These are phyloP conservation scores for Drechslerella dactyloides DNA, from an alignment of 2,329 filamentous ascomycete genomes.

Conservation along the genomic window DNA sequence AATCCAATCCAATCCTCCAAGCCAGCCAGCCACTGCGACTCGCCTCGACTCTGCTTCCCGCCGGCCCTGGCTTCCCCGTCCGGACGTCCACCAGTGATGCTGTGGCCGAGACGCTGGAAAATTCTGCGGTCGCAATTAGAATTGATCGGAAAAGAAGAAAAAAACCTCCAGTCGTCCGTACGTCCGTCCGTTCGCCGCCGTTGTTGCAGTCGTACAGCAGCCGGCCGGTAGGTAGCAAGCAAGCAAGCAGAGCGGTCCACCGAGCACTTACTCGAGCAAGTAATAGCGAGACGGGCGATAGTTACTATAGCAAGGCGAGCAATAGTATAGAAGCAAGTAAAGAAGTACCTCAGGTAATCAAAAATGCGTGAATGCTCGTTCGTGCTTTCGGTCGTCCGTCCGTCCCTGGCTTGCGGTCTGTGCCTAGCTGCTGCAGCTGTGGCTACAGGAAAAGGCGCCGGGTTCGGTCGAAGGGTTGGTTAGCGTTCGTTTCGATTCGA, in stretches of 20 bases:
- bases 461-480: constrained; percentile 44
- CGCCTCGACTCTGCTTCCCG: background rate
- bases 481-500: no score
- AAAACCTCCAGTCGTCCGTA: constrained; percentile 5
- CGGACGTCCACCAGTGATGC: background rate
- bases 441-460: constrained; percentile 25
- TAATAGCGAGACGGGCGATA: no score
- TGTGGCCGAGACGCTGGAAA: background rate
- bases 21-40: background rate
- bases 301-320: no score
- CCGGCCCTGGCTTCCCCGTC: no score
- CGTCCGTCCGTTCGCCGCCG: constrained; percentile 5
- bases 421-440: constrained; percentile 19
- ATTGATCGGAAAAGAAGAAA: background rate
- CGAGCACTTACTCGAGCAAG: no score
- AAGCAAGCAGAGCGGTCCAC: background rate
- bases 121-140: background rate
- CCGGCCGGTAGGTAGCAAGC: constrained; percentile 3
- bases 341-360: no score
- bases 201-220: constrained; percentile 40
- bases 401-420: constrained; percentile 21
- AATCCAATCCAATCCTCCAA: background rate
- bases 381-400: background rate
- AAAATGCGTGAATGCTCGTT: no score
- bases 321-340: no score